Evolutionary conservation across 805 yeast species (phyloP), one percentile per base, ranked within the genome.

Genomic region (Wickerhamomyces xylosicus): DNA sequence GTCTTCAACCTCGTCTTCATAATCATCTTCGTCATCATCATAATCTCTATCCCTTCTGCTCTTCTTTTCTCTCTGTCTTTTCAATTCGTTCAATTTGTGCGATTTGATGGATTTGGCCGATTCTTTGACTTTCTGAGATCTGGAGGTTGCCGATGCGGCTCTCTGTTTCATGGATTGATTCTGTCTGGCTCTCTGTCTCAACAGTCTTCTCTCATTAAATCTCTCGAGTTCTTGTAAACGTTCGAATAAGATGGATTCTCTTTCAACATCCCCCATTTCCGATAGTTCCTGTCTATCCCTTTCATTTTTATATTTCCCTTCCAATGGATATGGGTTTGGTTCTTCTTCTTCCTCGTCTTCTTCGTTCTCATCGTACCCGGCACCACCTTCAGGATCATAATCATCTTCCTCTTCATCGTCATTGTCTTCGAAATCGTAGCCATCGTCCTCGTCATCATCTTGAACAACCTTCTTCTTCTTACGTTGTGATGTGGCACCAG

Each of bases 171-270:
- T n/a, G n/a, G n/a, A 8, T 47, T 67, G 62, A 39, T 71, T 73
- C 49, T 74, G 76, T 53, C 67, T 74, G 50, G 85, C 81, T 61
- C 97, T 81, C 56, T 85, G 80, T 21, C 84, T 86, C 52, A 94
- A 75, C 51, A 82, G 79, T 57, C 74, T 74, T 54, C 86, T 77
- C 62, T 92, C 97, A 43, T 84, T 79, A 61, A 69, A 89, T 48
- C 83, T 77, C 59, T 90, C 95, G 77, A 85, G 74, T 45, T 85
- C 94, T 61, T 87, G 96, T 8, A 85, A 75, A 61, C 99, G 85
- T 41, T 90, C 97, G 51, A 85, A 92, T 40, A 92, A 71, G 40
- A 87, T 75, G 49, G 83, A 79, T 65, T 92, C 98, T 54, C 97
- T 81, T 53, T 85, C 85, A 58, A 92, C 75, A 66, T 92, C 98